Evolutionary conservation across 352 stramenopile species (phyloP).

Genomic region (Saprolegnia parasitica): DNA sequence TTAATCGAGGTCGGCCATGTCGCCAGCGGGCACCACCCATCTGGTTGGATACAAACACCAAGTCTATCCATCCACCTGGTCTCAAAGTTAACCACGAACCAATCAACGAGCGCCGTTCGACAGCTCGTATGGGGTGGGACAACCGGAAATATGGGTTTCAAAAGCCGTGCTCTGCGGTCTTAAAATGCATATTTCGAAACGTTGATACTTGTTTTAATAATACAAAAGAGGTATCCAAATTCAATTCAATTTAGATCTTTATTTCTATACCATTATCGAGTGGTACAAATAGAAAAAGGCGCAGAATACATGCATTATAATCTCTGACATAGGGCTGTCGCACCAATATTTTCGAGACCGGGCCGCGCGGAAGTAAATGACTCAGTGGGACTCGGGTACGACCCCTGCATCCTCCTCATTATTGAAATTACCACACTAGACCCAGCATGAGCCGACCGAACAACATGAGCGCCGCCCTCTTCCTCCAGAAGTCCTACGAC

Average conservation of each 20-base stretch:
- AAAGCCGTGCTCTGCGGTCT: no score
- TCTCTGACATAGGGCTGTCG: neutral
- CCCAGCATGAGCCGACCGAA: neutral
- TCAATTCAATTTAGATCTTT: neutral
- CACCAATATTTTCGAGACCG: neutral
- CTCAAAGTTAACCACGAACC: neutral
- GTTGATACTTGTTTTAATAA: no score
- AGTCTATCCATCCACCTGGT: neutral
- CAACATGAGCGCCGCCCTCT: conserved; percentile 31
- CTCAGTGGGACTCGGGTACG: conserved; percentile 1
- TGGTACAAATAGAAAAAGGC: neutral
- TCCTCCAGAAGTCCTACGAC: conserved; percentile 40
- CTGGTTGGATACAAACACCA: neutral
- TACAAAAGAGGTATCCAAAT: neutral
- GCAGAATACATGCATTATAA: neutral
- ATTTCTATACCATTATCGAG: neutral
- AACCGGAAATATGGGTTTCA: neutral
- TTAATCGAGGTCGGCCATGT: neutral
- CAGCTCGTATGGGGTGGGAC: neutral
- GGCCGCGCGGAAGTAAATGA: conserved; percentile 14
- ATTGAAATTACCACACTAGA: neutral
- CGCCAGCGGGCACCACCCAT: neutral
- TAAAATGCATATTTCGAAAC: no score
- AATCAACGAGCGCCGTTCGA: neutral
- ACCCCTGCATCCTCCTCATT: neutral